Evolutionary conservation across 441 rosid genomes (phyloP).

Genomic region (California macrophylla): DNA sequence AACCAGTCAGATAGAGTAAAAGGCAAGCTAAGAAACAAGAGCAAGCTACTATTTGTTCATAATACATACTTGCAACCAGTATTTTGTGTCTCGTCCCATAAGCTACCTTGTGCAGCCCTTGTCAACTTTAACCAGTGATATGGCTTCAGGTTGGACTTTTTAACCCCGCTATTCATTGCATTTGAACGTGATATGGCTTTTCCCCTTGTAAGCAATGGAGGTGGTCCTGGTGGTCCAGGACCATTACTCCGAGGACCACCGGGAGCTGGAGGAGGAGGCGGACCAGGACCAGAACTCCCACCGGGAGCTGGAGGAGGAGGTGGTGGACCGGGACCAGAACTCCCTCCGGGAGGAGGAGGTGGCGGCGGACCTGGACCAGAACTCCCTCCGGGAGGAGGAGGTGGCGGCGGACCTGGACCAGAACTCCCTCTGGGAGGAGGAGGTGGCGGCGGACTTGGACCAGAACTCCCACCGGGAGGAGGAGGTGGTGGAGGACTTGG

Average conservation of each 20-base stretch:
- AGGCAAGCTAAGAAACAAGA: slow-evolving; percentile 4
- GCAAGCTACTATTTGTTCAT: neutral
- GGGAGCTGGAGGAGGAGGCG: slow-evolving; percentile 24
- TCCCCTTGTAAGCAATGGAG: slow-evolving; percentile 51
- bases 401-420: neutral
- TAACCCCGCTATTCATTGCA: slow-evolving; percentile 35
- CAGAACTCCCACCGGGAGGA: slow-evolving; percentile 14
- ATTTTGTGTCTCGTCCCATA: slow-evolving; percentile 95
- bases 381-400: slow-evolving; percentile 22
- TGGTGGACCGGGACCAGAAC: slow-evolving; percentile 46
- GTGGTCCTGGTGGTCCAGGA: slow-evolving; percentile 49
- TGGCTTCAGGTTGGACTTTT: slow-evolving; percentile 63
- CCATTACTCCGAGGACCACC: slow-evolving; percentile 19
- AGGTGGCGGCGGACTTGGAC: slow-evolving; percentile 49
- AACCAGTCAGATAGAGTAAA: slow-evolving; percentile 10
- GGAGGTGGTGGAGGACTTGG: slow-evolving; percentile 23
- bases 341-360: slow-evolving; percentile 22
- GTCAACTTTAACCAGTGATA: slow-evolving; percentile 91
- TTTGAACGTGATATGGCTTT: slow-evolving; percentile 48
- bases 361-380: slow-evolving; percentile 16
- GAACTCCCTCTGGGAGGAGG: slow-evolving; percentile 20
- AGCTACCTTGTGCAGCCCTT: slow-evolving; percentile 88
- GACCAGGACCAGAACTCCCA: too few relatives aligned
- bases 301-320: slow-evolving; percentile 37
- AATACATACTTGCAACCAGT: slow-evolving; percentile 58